A percentile compares a stretch with the other conserved stretches of the same genome.
These are phyloP conservation scores for Podila epicladia DNA, from an alignment of 192 early-diverging fungal species.

Conservation along the genomic window DNA sequence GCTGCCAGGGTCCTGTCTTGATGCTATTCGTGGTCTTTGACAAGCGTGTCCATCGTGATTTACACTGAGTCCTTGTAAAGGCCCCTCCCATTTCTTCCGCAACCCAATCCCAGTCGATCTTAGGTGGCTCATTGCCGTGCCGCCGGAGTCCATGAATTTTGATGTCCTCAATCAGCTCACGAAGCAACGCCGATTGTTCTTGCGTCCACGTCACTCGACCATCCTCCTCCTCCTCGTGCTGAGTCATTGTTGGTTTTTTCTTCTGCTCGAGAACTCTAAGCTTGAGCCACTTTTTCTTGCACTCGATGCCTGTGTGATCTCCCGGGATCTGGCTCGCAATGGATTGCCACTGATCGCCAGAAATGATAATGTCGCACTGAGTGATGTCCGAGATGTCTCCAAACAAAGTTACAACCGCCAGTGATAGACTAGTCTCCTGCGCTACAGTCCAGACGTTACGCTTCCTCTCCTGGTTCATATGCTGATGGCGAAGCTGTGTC, in stretches of 20 bases:
- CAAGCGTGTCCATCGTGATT: conserved; percentile 19
- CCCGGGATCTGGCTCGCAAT: conserved; percentile 10
- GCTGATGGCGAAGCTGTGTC: conserved; percentile 8
- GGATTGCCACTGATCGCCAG: conserved; percentile 5
- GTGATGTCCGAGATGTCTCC: background rate
- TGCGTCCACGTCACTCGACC: conserved; percentile 9
- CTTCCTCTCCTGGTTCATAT: conserved; percentile 7
- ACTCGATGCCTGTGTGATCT: conserved; percentile 21
- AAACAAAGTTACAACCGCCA: background rate
- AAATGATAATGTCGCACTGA: background rate
- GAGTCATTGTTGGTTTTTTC: background rate
- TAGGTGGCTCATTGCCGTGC: background rate
- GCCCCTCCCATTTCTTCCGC: conserved; percentile 3
- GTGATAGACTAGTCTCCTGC: background rate
- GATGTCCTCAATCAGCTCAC: conserved; percentile 6
- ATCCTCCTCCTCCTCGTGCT: background rate
- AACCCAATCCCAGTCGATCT: conserved; percentile 13
- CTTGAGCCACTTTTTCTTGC: conserved; percentile 18
- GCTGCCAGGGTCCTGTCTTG: conserved; percentile 13
- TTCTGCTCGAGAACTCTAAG: background rate
- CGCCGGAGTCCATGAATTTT: background rate
- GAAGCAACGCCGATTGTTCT: conserved; percentile 7
- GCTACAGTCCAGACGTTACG: conserved; percentile 11
- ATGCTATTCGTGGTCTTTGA: background rate
- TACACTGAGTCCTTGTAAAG: conserved; percentile 26